These are phyloP conservation scores for Olyra latifolia DNA, from an alignment of 176 grass and related monocot species.

Conservation along the genomic window DNA sequence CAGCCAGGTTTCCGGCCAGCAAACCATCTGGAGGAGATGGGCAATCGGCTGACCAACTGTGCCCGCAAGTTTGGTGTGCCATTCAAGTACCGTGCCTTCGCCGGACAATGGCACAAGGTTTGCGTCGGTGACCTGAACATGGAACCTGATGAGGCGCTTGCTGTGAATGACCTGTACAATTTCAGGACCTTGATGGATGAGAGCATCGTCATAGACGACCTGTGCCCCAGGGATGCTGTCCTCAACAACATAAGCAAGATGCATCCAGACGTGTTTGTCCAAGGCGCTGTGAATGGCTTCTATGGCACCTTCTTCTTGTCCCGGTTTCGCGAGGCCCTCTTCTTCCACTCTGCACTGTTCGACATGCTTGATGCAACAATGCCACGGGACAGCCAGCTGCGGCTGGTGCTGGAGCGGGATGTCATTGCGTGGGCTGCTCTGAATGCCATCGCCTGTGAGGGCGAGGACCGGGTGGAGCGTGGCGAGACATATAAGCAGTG, in stretches of 20 bases:
- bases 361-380: constrained; percentile 56
- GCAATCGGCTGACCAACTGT: constrained; percentile 31
- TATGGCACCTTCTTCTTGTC: constrained; percentile 48
- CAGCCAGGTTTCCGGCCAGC: constrained; percentile 44
- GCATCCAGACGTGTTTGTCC: constrained; percentile 39
- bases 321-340: constrained; percentile 49
- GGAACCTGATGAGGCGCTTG: constrained; percentile 38
- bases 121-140: constrained; percentile 33
- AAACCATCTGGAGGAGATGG: constrained; percentile 37
- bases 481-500: constrained; percentile 57
- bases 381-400: constrained; percentile 40
- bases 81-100: constrained; percentile 43
- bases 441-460: constrained; percentile 54
- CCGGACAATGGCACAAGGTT: constrained; percentile 31
- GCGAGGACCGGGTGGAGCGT: constrained; percentile 46
- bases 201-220: constrained; percentile 33
- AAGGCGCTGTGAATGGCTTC: constrained; percentile 35
- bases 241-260: constrained; percentile 50
- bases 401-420: constrained; percentile 40
- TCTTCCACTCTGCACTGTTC: constrained; percentile 43
- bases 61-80: constrained; percentile 31
- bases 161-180: constrained; percentile 44
- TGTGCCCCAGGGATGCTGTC: constrained; percentile 41
- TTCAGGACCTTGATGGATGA: constrained; percentile 53
- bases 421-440: constrained; percentile 39